A percentile compares a stretch with the other conserved stretches of the same genome.
phyloP scores from a whole-genome alignment of 202 grass and related monocot species.

The Bolboschoenoplectus hybrid region DNA sequence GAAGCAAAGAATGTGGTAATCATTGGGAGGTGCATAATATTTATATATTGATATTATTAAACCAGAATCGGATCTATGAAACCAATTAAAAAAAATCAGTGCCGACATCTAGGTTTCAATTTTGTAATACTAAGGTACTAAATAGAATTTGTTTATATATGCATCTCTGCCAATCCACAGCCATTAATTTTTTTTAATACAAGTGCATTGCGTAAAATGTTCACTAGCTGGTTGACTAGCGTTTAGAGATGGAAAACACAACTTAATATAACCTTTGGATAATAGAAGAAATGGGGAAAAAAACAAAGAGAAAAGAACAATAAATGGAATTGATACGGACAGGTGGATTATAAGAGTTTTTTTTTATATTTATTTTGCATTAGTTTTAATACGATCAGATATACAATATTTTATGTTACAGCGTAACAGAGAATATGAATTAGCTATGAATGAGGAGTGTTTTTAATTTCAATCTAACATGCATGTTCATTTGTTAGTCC shows the following conservation, averaged over 20 bases:
- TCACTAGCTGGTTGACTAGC: conserved; percentile 7
- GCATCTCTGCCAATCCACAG: conserved; percentile 15
- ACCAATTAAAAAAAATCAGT: conserved; percentile 23
- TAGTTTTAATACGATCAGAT: no score
- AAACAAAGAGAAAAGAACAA: no score
- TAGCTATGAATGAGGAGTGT: no score
- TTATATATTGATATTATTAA: not conserved
- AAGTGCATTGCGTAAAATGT: not conserved
- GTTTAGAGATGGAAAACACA: not conserved
- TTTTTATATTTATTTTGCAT: no score
- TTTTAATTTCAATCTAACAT: no score
- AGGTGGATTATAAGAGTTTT: no score
- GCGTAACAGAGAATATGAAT: no score
- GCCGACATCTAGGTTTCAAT: conserved; percentile 36
- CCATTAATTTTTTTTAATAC: not conserved
- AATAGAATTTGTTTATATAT: not conserved
- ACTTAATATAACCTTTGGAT: not conserved
- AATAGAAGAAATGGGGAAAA: not conserved
- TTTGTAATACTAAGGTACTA: conserved; percentile 25
- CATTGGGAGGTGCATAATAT: not conserved
- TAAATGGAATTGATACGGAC: no score
- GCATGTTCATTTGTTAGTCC: no score
- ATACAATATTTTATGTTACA: no score
- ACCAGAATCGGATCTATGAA: conserved; percentile 35
- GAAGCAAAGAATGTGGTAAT: not conserved